phyloP scores from a whole-genome alignment of 2,329 filamentous ascomycete genomes.

The Colletotrichum sp. region DNA sequence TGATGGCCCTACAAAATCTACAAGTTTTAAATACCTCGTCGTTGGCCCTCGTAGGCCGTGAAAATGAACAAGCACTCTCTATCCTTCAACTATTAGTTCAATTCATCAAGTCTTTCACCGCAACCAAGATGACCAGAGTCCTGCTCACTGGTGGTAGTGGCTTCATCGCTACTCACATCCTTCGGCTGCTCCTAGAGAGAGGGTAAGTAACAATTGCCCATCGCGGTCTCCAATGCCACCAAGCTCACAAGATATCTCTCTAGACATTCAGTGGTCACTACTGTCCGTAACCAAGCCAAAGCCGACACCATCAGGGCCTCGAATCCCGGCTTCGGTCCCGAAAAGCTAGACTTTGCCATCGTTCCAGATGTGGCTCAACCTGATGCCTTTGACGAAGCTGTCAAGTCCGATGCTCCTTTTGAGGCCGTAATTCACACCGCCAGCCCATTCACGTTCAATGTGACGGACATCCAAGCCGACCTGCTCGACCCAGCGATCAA shows the following conservation, averaged over 20 bases:
- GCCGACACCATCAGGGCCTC: slow-evolving; percentile 53
- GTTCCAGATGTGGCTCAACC: slow-evolving; percentile 79
- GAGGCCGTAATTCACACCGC: slow-evolving; percentile 65
- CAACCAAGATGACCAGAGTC: not conserved
- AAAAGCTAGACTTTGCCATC: slow-evolving; percentile 52
- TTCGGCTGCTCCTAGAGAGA: too few relatives aligned
- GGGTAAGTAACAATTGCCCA: too few relatives aligned
- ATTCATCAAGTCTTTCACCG: not conserved
- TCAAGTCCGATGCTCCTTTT: slow-evolving; percentile 37
- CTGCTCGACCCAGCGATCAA: slow-evolving; percentile 62
- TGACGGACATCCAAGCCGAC: slow-evolving; percentile 53
- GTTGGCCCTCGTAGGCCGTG: not conserved
- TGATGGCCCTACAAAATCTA: not conserved
- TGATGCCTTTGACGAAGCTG: slow-evolving; percentile 72
- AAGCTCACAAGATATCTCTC: too few relatives aligned
- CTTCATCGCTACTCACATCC: not conserved
- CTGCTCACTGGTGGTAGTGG: too few relatives aligned
- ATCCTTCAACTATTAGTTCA: too few relatives aligned
- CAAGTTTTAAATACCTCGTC: not conserved
- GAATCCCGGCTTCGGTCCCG: slow-evolving; percentile 41
- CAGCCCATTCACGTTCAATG: slow-evolving; percentile 61
- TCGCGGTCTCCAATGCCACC: too few relatives aligned
- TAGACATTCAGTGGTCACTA: slow-evolving; percentile 49
- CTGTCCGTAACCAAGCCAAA: slow-evolving; percentile 58
- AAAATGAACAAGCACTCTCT: fast-evolving